Evolutionary conservation across 2,329 filamentous ascomycete species (phyloP).

Genomic region (Chaetomium sp.): DNA sequence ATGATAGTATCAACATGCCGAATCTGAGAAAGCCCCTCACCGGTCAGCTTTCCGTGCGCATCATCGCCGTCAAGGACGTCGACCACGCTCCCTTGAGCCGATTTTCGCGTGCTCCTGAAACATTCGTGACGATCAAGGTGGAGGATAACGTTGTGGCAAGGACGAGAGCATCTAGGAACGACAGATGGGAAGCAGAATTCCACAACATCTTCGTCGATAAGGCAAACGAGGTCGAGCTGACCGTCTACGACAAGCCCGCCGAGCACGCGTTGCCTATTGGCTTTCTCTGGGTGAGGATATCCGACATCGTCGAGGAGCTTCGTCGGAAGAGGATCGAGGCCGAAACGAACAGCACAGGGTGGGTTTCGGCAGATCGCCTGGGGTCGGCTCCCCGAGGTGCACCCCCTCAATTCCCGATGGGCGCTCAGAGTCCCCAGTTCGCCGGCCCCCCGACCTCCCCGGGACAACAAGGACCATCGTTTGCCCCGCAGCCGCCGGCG

Average conservation of each 20-base stretch:
- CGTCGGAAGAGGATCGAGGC: conserved; percentile 95
- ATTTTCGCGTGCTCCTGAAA: conserved; percentile 90
- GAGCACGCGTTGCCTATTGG: conserved; percentile 92
- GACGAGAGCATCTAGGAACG: conserved; percentile 80
- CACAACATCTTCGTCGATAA: conserved; percentile 96
- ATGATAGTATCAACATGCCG: conserved; percentile 94
- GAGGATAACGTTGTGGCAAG: conserved; percentile 90
- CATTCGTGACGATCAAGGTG: conserved; percentile 93
- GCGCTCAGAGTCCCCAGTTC: conserved; percentile 50
- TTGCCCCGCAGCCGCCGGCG: conserved; percentile 39
- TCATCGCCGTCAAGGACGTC: conserved; percentile 89
- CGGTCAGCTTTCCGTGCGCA: conserved; percentile 81
- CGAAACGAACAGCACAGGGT: conserved; percentile 90
- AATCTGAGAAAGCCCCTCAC: conserved; percentile 96
- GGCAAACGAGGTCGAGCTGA: conserved; percentile 97
- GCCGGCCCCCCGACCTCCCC: conserved; percentile 49
- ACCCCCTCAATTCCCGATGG: conserved; percentile 62
- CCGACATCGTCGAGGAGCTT: conserved; percentile 97
- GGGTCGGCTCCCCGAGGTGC: conserved; percentile 54
- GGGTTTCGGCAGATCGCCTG: conserved; percentile 98
- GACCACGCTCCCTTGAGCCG: conserved; percentile 84
- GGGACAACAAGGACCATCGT: conserved; percentile 37
- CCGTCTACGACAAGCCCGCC: conserved; percentile 92
- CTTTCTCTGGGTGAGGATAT: conserved; percentile 94
- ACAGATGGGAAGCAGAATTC: conserved; percentile 88